Evolutionary conservation across 306 rosid species (phyloP), one percentile per base, ranked within the genome.

Genomic region (Vigna angularis): DNA sequence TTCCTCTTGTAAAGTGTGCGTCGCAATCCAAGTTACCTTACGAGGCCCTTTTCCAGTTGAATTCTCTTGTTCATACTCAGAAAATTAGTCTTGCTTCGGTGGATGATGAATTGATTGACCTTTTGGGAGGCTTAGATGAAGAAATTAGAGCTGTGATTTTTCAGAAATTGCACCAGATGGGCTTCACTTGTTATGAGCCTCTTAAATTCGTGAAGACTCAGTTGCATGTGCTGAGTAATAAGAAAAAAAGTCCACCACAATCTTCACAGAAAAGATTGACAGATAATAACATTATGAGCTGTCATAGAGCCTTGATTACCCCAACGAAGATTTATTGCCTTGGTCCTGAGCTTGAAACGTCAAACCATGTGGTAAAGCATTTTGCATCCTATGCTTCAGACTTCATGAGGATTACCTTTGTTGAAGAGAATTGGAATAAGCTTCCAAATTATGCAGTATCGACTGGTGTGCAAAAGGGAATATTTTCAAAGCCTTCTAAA

Each of bases 321-420:
- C 97, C 98, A 2, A 59, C 89, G 4, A 94, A 89, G 85, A 92
- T 94, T 77, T 90, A 85, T 81, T 94, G 98, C 80, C 84, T 90
- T 24, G 97, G 98, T 36, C 98, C 98, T 28, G 98, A 94, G 87
- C 92, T 90, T 65, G 98, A 94, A 86, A 94, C 87, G 44, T 89
- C 97, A 51, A 94, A 94, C 75, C 94, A 92, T 80, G 97, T 94
- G 68, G 93, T 94, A 74, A 94, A 90, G 76, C 84, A 90, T 79
- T 94, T 90, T 79, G 88, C 97, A 5, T 0, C 77, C 14, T 81
- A 82, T 88, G 98, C 95, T 63, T 88, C 92, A 12, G 93, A 92
- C 79, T 92, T 94, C 81, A 79, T 94, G 85, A 92, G 98, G 79
- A 75, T 94, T 53, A 94, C 97, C 38, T 94, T 94, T 85, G 98